Percentiles rank a stretch among this genome's conserved stretches.
Evolutionary conservation across 345 rosid genomes (phyloP).

Genomic region (Eucalyptus cloeziana): DNA sequence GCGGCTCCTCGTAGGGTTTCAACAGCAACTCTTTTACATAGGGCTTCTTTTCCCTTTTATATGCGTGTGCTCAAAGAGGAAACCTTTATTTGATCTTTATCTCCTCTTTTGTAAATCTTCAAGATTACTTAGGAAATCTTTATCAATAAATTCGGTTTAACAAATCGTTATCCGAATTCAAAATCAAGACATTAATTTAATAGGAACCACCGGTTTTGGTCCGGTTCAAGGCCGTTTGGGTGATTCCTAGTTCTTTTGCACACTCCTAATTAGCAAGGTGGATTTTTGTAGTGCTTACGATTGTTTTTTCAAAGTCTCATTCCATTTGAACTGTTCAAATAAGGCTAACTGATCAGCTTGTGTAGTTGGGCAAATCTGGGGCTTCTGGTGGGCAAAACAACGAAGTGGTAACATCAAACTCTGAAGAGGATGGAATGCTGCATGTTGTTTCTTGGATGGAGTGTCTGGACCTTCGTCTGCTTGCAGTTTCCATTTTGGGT

Average conservation of each 20-base stretch:
- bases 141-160: no score
- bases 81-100: no score
- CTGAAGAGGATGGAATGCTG: constrained; percentile 12
- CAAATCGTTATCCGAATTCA: no score
- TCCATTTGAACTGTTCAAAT: neutral
- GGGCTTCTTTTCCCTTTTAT: no score
- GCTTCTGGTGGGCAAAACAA: neutral
- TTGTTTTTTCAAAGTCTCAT: neutral
- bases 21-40: no score
- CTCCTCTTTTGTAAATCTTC: no score
- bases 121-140: no score
- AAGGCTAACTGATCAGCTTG: neutral
- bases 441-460: constrained; percentile 34
- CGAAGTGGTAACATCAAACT: neutral
- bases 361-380: neutral
- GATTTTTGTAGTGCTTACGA: neutral
- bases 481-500: constrained; percentile 5
- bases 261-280: no score
- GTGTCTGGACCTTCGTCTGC: constrained; percentile 23
- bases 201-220: fast-evolving
- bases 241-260: no score
- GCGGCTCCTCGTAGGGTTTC: no score
- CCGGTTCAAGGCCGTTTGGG: fast-evolving
- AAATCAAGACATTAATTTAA: no score
- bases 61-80: no score